Conservation (phyloP, 2,329 filamentous ascomycete genomes). For the Amylocarpus encephaloides region DNA sequence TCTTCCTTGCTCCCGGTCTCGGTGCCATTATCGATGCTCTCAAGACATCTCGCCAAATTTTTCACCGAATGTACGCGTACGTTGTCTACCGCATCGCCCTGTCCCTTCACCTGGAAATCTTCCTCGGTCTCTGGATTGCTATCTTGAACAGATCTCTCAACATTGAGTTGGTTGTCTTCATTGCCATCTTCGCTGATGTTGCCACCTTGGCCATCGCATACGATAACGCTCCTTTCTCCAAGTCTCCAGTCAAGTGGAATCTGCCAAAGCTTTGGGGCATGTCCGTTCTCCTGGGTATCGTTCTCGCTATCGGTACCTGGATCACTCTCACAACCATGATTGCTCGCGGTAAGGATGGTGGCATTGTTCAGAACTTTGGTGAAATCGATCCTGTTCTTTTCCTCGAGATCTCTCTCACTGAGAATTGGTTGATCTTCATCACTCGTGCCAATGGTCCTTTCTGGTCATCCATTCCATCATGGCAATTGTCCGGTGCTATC, state of each 20-base stretch:
- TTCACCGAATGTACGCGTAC: constrained; percentile 96
- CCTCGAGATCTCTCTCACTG: constrained; percentile 82
- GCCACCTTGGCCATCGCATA: constrained; percentile 89
- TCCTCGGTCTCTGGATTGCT: constrained; percentile 85
- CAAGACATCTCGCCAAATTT: constrained; percentile 90
- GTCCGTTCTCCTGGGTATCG: constrained; percentile 74
- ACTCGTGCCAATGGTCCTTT: constrained; percentile 88
- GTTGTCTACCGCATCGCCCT: constrained; percentile 92
- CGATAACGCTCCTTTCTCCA: constrained; percentile 84
- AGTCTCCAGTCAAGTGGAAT: constrained; percentile 90
- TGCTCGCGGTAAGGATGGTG: constrained; percentile 59
- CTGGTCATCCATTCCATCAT: constrained; percentile 84
- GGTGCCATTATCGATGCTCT: constrained; percentile 89
- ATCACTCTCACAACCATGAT: constrained; percentile 84
- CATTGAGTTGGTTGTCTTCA: constrained; percentile 84
- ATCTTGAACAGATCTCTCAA: constrained; percentile 80
- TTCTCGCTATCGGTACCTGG: constrained; percentile 80
- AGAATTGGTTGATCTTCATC: constrained; percentile 97
- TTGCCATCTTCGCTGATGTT: constrained; percentile 90
- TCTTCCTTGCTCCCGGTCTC: constrained; percentile 86
- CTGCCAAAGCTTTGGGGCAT: constrained; percentile 90
- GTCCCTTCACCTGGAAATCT: constrained; percentile 86
- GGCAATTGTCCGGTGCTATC: constrained; percentile 75
- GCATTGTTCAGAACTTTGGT: constrained; percentile 88
- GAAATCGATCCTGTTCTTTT: constrained; percentile 76